Base-by-base conservation (phyloP, 2,329 filamentous ascomycete species). In the Talaromyces islandicus region DNA sequence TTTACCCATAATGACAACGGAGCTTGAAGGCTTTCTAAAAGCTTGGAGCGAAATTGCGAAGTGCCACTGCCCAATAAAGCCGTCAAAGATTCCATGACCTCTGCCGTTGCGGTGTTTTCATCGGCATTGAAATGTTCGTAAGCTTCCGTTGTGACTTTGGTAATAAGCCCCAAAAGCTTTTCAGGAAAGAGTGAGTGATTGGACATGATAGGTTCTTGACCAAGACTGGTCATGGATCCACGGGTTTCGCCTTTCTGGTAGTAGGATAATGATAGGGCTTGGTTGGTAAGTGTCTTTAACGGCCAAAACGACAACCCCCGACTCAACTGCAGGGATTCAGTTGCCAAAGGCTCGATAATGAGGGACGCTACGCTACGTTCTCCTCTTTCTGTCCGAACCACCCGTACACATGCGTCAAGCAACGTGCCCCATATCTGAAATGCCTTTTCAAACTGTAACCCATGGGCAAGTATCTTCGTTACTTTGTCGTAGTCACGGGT, bases 291-390 rank as follows among this genome's bases (percentile, higher is more conserved):
- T 17, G 67, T 67, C 41, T 64, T 67, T 70, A 65, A 63, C 65
- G 74, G 58, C 80, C 78, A 60, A 61, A 67, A 71, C 4, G 68
- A 67, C 35, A 69, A 64, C 4, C 69, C 63, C 17, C 68, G 55
- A 46, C 60, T 61, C 54, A 69, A 71, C 32, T 60, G 57, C 41
- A 78, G 66, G 4, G 88, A 65, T 1, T 73, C 68, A 65, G 84
- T 87, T 0, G 89, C 84, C 3, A 94, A 68, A 1, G 88, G 88
- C 62, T 95, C 91, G 43, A 92, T 78, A 1, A 91, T 80, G 25
- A 84, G 82, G 55, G 89, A 78, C 5, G 86, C 83, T 46, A 87
- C 81, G 6, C 85, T 87, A 17, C 84, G 83, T 63, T 91, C 86
- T 3, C 90, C 89, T 57, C 83, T 83, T 64, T 91, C 86, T 12